Conservation (phyloP, 2,329 filamentous ascomycete species). For the Dothideomycetes sp. region DNA sequence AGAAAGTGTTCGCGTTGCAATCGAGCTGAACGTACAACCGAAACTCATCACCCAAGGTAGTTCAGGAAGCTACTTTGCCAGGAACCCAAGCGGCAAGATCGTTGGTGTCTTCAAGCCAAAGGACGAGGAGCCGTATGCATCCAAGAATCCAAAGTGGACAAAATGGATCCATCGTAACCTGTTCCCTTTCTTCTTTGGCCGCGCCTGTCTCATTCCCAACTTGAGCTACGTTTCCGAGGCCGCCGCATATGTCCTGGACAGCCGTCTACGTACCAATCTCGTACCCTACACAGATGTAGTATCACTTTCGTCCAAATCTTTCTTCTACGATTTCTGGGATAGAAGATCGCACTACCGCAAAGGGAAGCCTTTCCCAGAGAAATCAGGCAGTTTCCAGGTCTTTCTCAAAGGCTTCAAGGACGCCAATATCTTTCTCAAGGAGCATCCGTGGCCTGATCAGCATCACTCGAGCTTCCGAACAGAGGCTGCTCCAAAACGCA, state of each 20-base stretch:
- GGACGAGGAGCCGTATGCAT: conserved; percentile 96
- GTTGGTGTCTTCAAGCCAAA: conserved; percentile 98
- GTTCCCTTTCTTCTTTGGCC: conserved; percentile 93
- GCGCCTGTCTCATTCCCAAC: conserved; percentile 93
- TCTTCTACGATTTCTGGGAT: conserved; percentile 98
- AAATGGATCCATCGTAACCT: conserved; percentile 98
- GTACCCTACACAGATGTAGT: conserved; percentile 97
- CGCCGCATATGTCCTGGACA: conserved; percentile 89
- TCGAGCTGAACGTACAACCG: conserved; percentile 83
- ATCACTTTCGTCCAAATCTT: conserved; percentile 87
- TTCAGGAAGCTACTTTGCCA: conserved; percentile 95
- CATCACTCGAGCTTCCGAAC: conserved; percentile 60
- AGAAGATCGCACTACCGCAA: conserved; percentile 79
- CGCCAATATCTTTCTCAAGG: conserved; percentile 86
- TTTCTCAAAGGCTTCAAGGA: conserved; percentile 97
- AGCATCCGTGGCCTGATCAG: conserved; percentile 96
- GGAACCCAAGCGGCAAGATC: conserved; percentile 83
- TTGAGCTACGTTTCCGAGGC: conserved; percentile 97
- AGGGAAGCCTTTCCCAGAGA: conserved; percentile 76
- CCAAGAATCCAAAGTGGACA: conserved; percentile 96
- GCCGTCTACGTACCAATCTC: conserved; percentile 77
- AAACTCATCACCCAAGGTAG: conserved; percentile 96
- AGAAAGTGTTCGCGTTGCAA: conserved; percentile 81
- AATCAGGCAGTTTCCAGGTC: conserved; percentile 92
- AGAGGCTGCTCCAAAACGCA: conserved; percentile 56